Base-by-base conservation (phyloP, 2,329 filamentous ascomycete genomes). In the Fusarium continuum region DNA sequence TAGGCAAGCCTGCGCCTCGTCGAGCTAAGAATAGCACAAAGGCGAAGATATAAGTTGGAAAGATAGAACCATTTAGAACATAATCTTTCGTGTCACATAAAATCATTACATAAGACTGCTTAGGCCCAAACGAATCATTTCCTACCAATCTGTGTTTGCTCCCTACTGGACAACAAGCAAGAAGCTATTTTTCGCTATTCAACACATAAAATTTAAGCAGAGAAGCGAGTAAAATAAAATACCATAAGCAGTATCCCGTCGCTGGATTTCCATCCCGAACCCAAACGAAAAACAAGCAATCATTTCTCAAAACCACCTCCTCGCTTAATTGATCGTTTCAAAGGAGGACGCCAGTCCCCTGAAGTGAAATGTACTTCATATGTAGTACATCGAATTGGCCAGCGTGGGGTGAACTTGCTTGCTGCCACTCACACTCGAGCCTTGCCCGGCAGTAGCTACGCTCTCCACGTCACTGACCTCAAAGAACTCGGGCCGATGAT, bases 401-500 rank as follows among this genome's bases (percentile, higher is more conserved):
- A 87, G 60, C 4, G 73, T 75, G 2, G 57, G 41, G 31, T 86
- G 82, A 14, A 86, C 73, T 17, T 74, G 70, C 22, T 59, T 64
- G 6, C 53, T 61, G n/a, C 39, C 45, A 26, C 28, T 32, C 16
- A 20, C 43, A 22, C 38, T 50, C 41, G 38, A 53, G 20, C 34
- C 57, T 19, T 48, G 25, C 7, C 64, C 57, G 25, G 49, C 51
- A 7, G 64, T 68, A 2, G 43, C 36, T n/a, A 72, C 56, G 25
- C 72, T 74, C 25, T 73, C 71, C 1, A 61, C 64, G 32, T 80
- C 77, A 7, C 74, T 75, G 3, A 64, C 64, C 32, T 88, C 86
- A 64, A 91, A 88, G 16, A 85, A 79, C 22, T 85, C 82, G 20
- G 85, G 84, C 2, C 94, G 81, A 72, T 96, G 94, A 13, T 84